phyloP scores from a whole-genome alignment of 345 rosid species.

The Odontarrhena argentea region DNA sequence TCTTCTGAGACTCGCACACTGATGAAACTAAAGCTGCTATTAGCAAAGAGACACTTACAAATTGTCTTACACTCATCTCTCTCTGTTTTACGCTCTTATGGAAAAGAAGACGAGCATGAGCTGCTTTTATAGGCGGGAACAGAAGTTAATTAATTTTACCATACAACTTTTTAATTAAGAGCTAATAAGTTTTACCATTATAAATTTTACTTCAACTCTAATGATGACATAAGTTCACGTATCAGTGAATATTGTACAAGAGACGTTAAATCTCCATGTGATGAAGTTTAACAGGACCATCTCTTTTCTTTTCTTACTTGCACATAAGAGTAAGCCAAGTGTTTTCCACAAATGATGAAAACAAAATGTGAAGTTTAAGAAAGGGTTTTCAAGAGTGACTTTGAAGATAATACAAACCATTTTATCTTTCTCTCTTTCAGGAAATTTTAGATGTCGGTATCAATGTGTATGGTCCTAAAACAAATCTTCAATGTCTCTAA shows the following conservation, averaged over 20 bases:
- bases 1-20: conserved; percentile 39
- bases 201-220: neutral
- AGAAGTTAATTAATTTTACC: neutral
- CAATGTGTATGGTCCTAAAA: conserved; percentile 33
- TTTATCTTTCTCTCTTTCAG: conserved; percentile 18
- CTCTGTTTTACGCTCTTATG: conserved; percentile 20
- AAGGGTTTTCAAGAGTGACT: conserved; percentile 27
- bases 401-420: conserved; percentile 37
- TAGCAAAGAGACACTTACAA: conserved; percentile 33
- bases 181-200: neutral
- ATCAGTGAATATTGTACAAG: conserved; percentile 18
- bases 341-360: conserved; percentile 26
- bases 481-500: conserved; percentile 92
- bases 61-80: conserved; percentile 24
- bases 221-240: conserved; percentile 6
- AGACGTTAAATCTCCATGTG: conserved; percentile 23
- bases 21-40: conserved; percentile 35
- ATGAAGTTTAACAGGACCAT: conserved; percentile 33
- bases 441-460: conserved; percentile 15
- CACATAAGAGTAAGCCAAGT: conserved; percentile 32
- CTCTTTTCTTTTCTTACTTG: conserved; percentile 21
- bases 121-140: conserved; percentile 37
- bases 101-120: conserved; percentile 11
- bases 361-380: conserved; percentile 39
- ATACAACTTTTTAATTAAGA: neutral